Base-by-base conservation (phyloP, 1,139 yeast species). In the Yarrowia galli region DNA sequence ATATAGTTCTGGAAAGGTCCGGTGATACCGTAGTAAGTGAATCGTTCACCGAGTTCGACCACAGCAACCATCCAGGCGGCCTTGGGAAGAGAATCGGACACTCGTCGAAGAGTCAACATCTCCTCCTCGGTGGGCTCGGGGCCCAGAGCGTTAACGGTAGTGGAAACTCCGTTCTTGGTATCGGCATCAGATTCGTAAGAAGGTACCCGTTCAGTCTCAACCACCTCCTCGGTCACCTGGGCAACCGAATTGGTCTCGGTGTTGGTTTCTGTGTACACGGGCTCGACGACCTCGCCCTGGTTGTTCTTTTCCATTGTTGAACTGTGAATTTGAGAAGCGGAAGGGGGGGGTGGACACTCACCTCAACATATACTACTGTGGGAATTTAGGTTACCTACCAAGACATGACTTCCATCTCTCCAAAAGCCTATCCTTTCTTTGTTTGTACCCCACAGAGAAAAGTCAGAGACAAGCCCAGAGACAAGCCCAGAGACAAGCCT, bases 21-120 rank as follows among this genome's bases (percentile, higher is more conserved):
- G 65, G 88, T 83, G 69, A 89, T 81, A 75, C 96, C 96, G 74
- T 90, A 91, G 81, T 87, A 91, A n/a, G 95, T 84, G 77, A 91
- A 91, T 73, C 97, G 85, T 78, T 91, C 97, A 53, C 93, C 87
- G 71, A 91, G 85, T 78, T 91, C 97, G 51, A 91, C 91, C 65
- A 89, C 71, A 43, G 95, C 92, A 67, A 91, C 90, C 69, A 89
- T 82, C 87, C 90, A 91, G 72, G 91, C 87, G 15, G 82, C 75
- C 45, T 75, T 70, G 3, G 88, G 88, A 2, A 81, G 74, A 7
- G 68, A 69, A 79, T 81, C 76, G 69, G 79, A 22, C 75, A 85
- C 75, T 68, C 76, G 75, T 70, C 87, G 82, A 69, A 85, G 82
- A 9, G 83, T 80, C 4, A 70, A 69, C 42, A 79, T 73, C 74